Evolutionary conservation across 139 green algal genomes (phyloP).

Genomic region (Chlorella sp.): DNA sequence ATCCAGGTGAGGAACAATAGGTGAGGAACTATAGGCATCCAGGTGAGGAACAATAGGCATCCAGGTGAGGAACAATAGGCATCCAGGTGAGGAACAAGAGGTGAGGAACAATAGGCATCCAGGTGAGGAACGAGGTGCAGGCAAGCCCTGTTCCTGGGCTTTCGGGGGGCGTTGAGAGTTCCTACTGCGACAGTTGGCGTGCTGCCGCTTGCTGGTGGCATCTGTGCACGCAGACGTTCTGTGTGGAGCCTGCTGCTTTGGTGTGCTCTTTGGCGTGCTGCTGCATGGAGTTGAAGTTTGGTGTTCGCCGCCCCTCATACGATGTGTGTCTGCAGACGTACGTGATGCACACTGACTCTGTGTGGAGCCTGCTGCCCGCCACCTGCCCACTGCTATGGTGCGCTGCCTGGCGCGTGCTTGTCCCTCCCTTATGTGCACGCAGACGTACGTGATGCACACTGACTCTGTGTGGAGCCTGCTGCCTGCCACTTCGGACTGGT

Average conservation of each 20-base stretch:
- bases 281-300: neutral
- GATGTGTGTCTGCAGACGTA: conserved; percentile 30
- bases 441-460: conserved; percentile 67
- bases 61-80: too few relatives aligned
- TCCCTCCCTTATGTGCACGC: neutral
- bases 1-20: conserved; percentile 27
- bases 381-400: too few relatives aligned
- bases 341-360: conserved; percentile 75
- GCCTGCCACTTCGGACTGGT: conserved; percentile 28
- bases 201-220: too few relatives aligned
- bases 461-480: conserved; percentile 85
- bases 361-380: conserved; percentile 70
- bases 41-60: neutral
- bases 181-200: too few relatives aligned
- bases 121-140: too few relatives aligned
- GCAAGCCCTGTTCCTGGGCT: too few relatives aligned
- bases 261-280: neutral
- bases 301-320: neutral
- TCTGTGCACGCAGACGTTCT: too few relatives aligned
- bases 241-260: neutral
- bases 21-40: too few relatives aligned
- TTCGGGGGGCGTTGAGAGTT: too few relatives aligned
- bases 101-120: too few relatives aligned
- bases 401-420: too few relatives aligned
- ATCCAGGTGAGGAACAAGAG: too few relatives aligned